Base-by-base conservation (phyloP, 768 basidiomycete genomes). In the Termitomyces eurrhizus region DNA sequence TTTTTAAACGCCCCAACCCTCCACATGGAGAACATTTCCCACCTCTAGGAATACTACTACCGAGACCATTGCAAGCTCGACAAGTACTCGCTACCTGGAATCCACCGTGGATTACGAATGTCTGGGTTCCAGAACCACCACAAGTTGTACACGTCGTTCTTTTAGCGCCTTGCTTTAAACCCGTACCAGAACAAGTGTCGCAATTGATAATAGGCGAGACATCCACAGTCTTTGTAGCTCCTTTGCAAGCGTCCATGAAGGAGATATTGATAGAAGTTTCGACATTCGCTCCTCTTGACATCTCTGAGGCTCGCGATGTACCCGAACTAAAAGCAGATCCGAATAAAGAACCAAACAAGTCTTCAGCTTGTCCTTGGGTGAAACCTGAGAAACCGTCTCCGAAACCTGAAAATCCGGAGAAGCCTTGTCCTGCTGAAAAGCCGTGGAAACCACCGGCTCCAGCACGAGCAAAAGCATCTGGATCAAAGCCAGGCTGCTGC, bases 21-120 rank as follows among this genome's bases (percentile, higher is more conserved):
- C 79, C 84, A 72, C 97, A 99, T 54, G 80, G 77, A 12, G 82
- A 80, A 71, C 97, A 99, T 66, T 89, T 83, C 56, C 87, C 82
- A 46, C 83, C 86, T 32, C 84, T 85, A 58, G 94, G 93, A 37
- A 97, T 84, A 2, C 83, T 84, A 46, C 84, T 85, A 29, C 97
- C 97, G 33, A 82, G 79, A 11, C 97, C 97, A 18, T 82, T 79
- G 74, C 97, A 99, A 32, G 83, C 70, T 57, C 80, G 78, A 75
- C 97, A 99, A 35, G 93, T 94, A 62, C 87, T 92, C 26, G 94
- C 88, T 93, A 99, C 95, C 71, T 94, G 92, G 84, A 99, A 98
- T 18, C 97, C 97, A 71, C 83, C 89, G 69, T 93, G 88, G 68
- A 99, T 84, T 56, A 93, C 87, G 73, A 92, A 98, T 18, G 94